Percentiles rank a stretch among this genome's conserved stretches.
phyloP scores from a whole-genome alignment of 345 rosid genomes.

The Salix viminalis region DNA sequence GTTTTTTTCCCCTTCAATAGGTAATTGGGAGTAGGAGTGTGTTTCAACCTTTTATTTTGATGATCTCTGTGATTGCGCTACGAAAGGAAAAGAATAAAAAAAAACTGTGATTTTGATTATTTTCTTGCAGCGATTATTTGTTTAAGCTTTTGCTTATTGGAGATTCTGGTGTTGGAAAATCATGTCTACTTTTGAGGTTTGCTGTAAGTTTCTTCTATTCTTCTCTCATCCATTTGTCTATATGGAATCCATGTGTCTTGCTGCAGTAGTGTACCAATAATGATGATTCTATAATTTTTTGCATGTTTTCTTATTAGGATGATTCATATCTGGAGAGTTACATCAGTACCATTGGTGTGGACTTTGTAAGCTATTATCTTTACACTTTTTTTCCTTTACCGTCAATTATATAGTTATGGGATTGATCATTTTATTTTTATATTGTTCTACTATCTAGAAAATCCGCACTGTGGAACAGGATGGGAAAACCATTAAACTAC shows the following conservation, averaged over 20 bases:
- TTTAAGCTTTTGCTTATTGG: conserved; percentile 37
- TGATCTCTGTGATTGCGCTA: not conserved
- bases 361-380: conserved; percentile 49
- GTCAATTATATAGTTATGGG: not conserved
- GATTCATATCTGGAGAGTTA: conserved; percentile 77
- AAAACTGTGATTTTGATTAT: not conserved
- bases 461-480: conserved; percentile 38
- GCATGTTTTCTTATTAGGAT: conserved; percentile 41
- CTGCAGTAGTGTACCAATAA: not conserved
- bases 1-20: not conserved
- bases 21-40: not conserved
- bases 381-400: not conserved
- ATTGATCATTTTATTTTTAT: not conserved
- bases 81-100: not conserved
- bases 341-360: conserved; percentile 83
- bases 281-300: not conserved
- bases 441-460: conserved; percentile 15
- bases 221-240: too few species aligned
- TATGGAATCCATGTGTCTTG: too few species aligned
- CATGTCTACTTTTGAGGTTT: conserved; percentile 31
- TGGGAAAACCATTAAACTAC: conserved; percentile 35
- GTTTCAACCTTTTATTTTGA: not conserved
- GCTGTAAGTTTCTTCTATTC: conserved; percentile 22
- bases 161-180: conserved; percentile 35
- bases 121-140: conserved; percentile 28